Evolutionary conservation across 352 stramenopile genomes (phyloP).

Genomic region (Phytophthora macrochlamydospora): DNA sequence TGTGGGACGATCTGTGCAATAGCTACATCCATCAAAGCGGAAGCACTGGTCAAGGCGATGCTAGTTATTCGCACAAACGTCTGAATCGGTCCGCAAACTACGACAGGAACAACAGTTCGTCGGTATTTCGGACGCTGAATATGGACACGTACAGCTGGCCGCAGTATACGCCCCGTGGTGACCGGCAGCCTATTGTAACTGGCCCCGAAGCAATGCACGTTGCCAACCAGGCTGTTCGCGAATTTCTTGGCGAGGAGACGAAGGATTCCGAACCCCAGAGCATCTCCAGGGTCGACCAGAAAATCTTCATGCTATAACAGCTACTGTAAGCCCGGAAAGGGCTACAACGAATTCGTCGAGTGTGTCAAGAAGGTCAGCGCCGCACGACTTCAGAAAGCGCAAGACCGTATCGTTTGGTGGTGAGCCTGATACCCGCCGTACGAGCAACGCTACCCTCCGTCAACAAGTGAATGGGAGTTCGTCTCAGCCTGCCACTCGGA

Average conservation of each 20-base stretch:
- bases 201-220: constrained; percentile 41
- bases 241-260: constrained; percentile 39
- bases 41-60: not conserved
- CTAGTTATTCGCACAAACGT: constrained; percentile 27
- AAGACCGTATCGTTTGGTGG: constrained; percentile 35
- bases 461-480: not conserved
- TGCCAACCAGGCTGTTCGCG: constrained; percentile 33
- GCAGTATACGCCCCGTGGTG: constrained; percentile 17
- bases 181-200: constrained; percentile 34
- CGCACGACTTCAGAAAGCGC: constrained; percentile 16
- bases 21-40: constrained; percentile 31
- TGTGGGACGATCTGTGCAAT: constrained; percentile 28
- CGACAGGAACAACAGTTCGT: constrained; percentile 26
- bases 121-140: constrained; percentile 30
- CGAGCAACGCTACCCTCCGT: not conserved
- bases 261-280: constrained; percentile 14
- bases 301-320: too few relatives aligned
- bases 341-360: not conserved
- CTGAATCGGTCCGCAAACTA: constrained; percentile 16
- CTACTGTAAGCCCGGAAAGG: not conserved
- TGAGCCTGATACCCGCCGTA: not conserved
- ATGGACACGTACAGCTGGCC: constrained; percentile 22
- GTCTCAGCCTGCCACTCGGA: not conserved
- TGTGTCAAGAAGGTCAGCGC: not conserved
- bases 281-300: not conserved